A percentile compares a stretch with the other conserved stretches of the same genome.
Conservation (phyloP, 2,329 filamentous ascomycete species). For the Biscogniauxia sp. region DNA sequence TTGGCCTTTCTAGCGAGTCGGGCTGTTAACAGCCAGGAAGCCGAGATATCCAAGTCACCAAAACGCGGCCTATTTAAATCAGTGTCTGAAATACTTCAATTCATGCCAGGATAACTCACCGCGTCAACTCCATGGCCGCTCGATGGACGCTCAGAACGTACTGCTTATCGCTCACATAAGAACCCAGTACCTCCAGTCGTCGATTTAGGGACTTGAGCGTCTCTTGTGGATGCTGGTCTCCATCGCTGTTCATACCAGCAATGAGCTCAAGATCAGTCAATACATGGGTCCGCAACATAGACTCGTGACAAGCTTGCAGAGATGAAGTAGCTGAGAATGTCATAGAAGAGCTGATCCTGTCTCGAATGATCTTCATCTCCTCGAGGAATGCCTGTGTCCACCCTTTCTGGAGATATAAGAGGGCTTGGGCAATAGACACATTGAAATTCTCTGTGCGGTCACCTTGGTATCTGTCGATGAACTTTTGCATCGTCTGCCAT, state of each 20-base stretch:
- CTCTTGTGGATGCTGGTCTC: slow-evolving; percentile 38
- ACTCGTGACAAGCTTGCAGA: slow-evolving; percentile 78
- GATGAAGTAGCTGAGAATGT: slow-evolving; percentile 76
- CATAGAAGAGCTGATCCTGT: slow-evolving; percentile 69
- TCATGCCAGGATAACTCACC: slow-evolving; percentile 45
- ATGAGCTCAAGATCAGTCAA: slow-evolving; percentile 85
- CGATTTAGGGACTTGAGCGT: slow-evolving; percentile 61
- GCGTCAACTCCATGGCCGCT: slow-evolving; percentile 79
- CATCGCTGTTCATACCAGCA: slow-evolving; percentile 46
- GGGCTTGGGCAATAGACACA: slow-evolving; percentile 69
- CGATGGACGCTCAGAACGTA: slow-evolving; percentile 84
- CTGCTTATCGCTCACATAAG: slow-evolving; percentile 89
- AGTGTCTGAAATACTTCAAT: slow-evolving; percentile 29
- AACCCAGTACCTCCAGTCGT: slow-evolving; percentile 84
- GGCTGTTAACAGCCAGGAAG: slow-evolving; percentile 81
- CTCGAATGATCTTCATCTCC: slow-evolving; percentile 63
- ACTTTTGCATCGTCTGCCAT: slow-evolving; percentile 72
- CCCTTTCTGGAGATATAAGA: slow-evolving; percentile 57
- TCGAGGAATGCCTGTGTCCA: slow-evolving; percentile 51
- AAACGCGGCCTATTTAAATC: slow-evolving; percentile 52
- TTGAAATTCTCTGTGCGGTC: slow-evolving; percentile 69
- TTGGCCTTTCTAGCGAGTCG: slow-evolving; percentile 83
- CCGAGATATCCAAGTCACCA: slow-evolving; percentile 71
- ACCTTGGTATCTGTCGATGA: slow-evolving; percentile 55
- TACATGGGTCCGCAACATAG: slow-evolving; percentile 82